phyloP scores from a whole-genome alignment of 257 asterid species.

The Gentiana dahurica region DNA sequence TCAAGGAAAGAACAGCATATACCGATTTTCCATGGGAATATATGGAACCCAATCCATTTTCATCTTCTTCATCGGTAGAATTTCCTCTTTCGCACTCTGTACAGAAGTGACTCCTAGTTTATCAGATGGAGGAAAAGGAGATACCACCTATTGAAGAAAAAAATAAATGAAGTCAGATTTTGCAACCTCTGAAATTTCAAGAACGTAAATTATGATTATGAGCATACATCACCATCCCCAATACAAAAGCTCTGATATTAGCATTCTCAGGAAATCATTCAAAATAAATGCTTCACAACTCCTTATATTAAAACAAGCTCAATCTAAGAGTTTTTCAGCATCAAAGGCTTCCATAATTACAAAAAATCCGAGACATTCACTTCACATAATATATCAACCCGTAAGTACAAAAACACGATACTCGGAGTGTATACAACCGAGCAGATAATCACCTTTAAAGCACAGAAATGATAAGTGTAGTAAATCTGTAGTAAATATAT shows the following conservation, averaged over 20 bases:
- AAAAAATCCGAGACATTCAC: neutral
- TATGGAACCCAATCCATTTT: slow-evolving; percentile 99
- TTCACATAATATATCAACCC: too few species aligned
- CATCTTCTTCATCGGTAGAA: slow-evolving; percentile 94
- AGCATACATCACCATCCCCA: too few species aligned
- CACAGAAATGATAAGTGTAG: too few species aligned
- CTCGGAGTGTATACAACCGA: too few species aligned
- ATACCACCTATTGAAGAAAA: slow-evolving; percentile 47
- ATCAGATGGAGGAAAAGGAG: slow-evolving; percentile 99
- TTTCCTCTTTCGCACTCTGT: slow-evolving; percentile 91
- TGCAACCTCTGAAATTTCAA: neutral
- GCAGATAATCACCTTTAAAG: too few species aligned
- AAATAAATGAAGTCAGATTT: neutral
- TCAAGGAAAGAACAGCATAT: neutral
- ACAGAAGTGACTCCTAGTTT: slow-evolving; percentile 93
- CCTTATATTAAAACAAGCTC: neutral
- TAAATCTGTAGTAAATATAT: too few species aligned
- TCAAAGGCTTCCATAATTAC: too few species aligned
- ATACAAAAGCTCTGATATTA: too few species aligned
- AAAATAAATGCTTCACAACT: slow-evolving; percentile 4
- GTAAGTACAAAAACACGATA: too few species aligned
- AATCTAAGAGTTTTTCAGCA: neutral
- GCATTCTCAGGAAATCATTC: too few species aligned
- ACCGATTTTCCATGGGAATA: slow-evolving; percentile 81
- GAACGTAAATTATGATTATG: too few species aligned